phyloP scores from a whole-genome alignment of 163 green algal genomes.

The Scenedesmus sp. region DNA sequence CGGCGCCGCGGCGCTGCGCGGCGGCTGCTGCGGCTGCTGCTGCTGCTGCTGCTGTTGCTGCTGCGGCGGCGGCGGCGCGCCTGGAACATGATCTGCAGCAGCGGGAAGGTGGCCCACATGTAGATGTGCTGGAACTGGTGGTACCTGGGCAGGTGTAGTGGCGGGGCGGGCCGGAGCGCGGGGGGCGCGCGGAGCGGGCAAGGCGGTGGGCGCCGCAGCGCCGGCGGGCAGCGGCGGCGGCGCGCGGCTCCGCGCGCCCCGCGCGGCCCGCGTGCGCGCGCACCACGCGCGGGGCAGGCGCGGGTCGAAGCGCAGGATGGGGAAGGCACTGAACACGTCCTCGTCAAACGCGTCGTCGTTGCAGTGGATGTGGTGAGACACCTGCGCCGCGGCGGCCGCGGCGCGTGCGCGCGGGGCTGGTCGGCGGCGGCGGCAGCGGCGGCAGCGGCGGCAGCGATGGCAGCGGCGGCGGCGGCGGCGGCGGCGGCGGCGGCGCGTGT shows the following conservation, averaged over 20 bases:
- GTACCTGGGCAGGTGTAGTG: conserved; percentile 69
- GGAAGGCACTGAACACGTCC: conserved; percentile 82
- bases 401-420: neutral
- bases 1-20: too few species aligned
- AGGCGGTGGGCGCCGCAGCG: too few species aligned
- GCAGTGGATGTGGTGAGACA: conserved; percentile 92
- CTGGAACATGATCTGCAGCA: conserved; percentile 85
- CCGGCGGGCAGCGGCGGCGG: too few species aligned
- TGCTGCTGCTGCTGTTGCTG: neutral
- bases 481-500: too few species aligned
- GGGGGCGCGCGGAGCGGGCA: conserved; percentile 78
- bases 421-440: neutral
- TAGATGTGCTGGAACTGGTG: conserved; percentile 89
- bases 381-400: conserved; percentile 42
- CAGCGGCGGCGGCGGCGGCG: neutral
- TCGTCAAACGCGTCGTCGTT: conserved; percentile 87
- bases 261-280: too few species aligned
- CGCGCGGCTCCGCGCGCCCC: too few species aligned
- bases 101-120: conserved; percentile 82
- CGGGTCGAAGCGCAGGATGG: conserved; percentile 83
- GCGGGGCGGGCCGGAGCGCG: conserved; percentile 56
- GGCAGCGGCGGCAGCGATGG: too few species aligned
- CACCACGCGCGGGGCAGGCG: conserved; percentile 66
- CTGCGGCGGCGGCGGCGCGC: conserved; percentile 9
- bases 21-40: neutral